Conservation (phyloP, 345 rosid genomes). For the Geranium rotundifolium region DNA sequence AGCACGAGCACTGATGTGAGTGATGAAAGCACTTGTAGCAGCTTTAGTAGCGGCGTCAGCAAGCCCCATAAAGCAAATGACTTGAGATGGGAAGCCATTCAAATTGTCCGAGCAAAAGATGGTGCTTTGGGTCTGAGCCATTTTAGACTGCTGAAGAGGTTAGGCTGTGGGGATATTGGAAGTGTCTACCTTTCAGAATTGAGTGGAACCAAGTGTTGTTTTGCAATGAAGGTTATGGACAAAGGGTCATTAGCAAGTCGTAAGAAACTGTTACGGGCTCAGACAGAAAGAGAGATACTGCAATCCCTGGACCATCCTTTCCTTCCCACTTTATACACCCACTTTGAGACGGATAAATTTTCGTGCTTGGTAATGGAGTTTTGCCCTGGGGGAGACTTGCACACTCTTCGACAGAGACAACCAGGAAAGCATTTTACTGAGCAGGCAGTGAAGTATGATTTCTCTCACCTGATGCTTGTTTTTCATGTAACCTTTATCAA, state of each 20-base stretch:
- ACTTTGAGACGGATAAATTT: constrained; percentile 86
- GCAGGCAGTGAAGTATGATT: constrained; percentile 81
- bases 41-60: constrained; percentile 72
- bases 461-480: not conserved
- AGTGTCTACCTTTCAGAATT: constrained; percentile 87
- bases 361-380: constrained; percentile 89
- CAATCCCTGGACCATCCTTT: constrained; percentile 85
- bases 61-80: constrained; percentile 89
- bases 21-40: constrained; percentile 84
- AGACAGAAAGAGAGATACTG: constrained; percentile 83
- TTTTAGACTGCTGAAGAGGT: constrained; percentile 73
- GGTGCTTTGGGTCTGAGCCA: constrained; percentile 68
- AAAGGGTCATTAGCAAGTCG: constrained; percentile 80
- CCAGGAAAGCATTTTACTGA: constrained; percentile 80
- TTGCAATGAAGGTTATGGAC: constrained; percentile 96
- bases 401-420: constrained; percentile 83
- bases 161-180: constrained; percentile 91
- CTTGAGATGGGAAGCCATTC: constrained; percentile 91
- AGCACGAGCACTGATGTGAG: constrained; percentile 86
- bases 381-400: constrained; percentile 91
- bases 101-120: constrained; percentile 56
- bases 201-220: constrained; percentile 72
- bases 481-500: too few species aligned
- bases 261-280: constrained; percentile 85
- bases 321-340: constrained; percentile 78